These are phyloP conservation scores for Phytopythium oedochilum DNA, from an alignment of 352 stramenopile species.

Conservation along the genomic window DNA sequence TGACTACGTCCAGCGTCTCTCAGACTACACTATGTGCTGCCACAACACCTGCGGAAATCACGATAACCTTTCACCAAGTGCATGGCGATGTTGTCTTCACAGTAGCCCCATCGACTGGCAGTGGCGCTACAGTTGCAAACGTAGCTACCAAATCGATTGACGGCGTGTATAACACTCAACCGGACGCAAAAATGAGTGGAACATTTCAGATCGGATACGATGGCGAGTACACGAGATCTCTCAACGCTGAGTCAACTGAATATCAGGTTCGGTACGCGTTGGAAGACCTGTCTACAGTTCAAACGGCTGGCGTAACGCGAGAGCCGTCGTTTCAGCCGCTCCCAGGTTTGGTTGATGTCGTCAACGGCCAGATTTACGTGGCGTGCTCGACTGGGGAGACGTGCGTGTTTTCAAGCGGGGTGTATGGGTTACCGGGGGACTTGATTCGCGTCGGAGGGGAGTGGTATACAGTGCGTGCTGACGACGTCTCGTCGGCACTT, in stretches of 20 bases:
- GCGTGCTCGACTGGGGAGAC: conserved; percentile 39
- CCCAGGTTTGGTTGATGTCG: conserved; percentile 45
- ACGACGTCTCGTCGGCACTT: conserved; percentile 34
- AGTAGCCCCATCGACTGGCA: conserved; percentile 14
- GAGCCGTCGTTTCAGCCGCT: conserved; percentile 43
- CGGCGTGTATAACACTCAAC: conserved; percentile 48
- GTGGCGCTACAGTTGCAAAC: conserved; percentile 16
- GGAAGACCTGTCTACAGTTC: conserved; percentile 50
- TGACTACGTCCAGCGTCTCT: conserved; percentile 22
- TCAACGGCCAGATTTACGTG: conserved; percentile 52
- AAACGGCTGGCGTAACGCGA: conserved; percentile 43
- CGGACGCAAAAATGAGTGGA: conserved; percentile 55
- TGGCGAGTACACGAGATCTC: conserved; percentile 42
- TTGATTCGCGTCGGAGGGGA: conserved; percentile 44
- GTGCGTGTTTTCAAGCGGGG: conserved; percentile 46
- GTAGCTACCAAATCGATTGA: conserved; percentile 31
- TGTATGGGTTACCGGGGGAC: conserved; percentile 58
- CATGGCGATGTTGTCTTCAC: conserved; percentile 42
- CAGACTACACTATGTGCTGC: conserved; percentile 41
- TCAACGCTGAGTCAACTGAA: conserved; percentile 68
- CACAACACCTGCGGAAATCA: conserved; percentile 22
- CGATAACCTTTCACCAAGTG: conserved; percentile 58
- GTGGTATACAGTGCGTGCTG: conserved; percentile 70
- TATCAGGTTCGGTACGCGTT: conserved; percentile 62
- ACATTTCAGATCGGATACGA: conserved; percentile 78